phyloP scores from a whole-genome alignment of 2,329 filamentous ascomycete species.

The Fusarium penzigii region DNA sequence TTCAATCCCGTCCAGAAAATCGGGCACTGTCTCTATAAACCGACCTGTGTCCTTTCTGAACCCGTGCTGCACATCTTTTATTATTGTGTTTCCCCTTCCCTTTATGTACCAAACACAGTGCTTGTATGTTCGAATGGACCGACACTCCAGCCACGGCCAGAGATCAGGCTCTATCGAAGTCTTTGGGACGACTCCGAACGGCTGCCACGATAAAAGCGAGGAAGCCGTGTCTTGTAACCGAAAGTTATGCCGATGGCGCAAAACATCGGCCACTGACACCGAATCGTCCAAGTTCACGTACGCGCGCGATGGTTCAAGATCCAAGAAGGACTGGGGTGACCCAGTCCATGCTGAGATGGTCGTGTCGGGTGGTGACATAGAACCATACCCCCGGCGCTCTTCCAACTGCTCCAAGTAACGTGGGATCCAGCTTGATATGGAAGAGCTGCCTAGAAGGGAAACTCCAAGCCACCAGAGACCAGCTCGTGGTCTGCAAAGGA shows the following conservation, averaged over 20 bases:
- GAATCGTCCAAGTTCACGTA: not conserved
- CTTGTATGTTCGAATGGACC: not conserved
- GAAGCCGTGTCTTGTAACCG: not conserved
- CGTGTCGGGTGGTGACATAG: constrained; percentile 7
- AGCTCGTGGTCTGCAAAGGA: constrained; percentile 15
- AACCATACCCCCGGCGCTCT: constrained; percentile 13
- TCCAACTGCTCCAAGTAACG: constrained; percentile 13
- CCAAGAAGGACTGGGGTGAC: constrained; percentile 4
- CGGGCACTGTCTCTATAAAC: not conserved
- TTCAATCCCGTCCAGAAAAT: not conserved
- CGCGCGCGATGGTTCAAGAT: not conserved
- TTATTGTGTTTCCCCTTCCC: not conserved
- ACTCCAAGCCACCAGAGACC: constrained; percentile 24
- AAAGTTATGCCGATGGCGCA: constrained; percentile 3
- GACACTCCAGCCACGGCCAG: constrained; percentile 6
- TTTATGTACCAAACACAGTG: constrained; percentile 6
- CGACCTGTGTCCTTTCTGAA: constrained; percentile 4
- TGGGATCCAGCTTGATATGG: constrained; percentile 4
- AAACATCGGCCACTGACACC: constrained; percentile 1
- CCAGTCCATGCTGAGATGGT: constrained; percentile 13
- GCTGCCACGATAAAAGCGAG: not conserved
- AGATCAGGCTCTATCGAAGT: constrained; percentile 2
- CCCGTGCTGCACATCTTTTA: not conserved
- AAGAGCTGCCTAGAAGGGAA: constrained; percentile 12
- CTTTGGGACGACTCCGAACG: constrained; percentile 1